These are phyloP conservation scores for Terana coerulea DNA, from an alignment of 768 basidiomycete species.

Conservation along the genomic window DNA sequence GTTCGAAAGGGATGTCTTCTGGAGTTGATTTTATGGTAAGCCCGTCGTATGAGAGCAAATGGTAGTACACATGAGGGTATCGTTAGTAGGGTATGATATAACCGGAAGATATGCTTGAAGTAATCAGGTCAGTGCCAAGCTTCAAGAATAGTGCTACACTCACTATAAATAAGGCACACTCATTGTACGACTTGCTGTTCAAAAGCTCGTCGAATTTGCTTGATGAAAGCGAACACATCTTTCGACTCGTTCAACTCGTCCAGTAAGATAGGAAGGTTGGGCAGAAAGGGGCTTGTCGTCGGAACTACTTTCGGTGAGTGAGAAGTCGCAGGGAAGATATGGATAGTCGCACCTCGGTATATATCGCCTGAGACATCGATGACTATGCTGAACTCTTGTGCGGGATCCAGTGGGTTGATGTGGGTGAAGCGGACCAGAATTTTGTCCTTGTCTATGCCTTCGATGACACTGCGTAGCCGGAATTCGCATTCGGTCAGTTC, in stretches of 20 bases:
- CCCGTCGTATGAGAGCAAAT: no score
- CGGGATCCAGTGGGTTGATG: slow-evolving; percentile 53
- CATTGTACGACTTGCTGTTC: slow-evolving; percentile 22
- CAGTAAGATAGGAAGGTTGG: slow-evolving; percentile 62
- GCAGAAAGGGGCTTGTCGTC: slow-evolving; percentile 71
- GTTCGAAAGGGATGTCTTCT: no score
- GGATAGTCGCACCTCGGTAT: slow-evolving; percentile 58
- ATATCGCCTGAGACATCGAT: slow-evolving; percentile 61
- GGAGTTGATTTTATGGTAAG: no score
- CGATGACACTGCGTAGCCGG: slow-evolving; percentile 60
- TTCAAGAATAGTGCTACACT: no score
- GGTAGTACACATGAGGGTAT: no score
- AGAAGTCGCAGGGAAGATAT: neutral
- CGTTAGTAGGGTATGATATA: no score
- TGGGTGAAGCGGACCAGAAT: slow-evolving; percentile 71
- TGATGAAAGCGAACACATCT: slow-evolving; percentile 72
- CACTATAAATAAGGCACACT: no score
- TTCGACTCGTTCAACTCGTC: slow-evolving; percentile 66
- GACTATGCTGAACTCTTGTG: slow-evolving; percentile 68
- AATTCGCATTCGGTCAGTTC: slow-evolving; percentile 58
- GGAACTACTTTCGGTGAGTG: slow-evolving; percentile 49
- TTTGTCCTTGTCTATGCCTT: slow-evolving; percentile 71
- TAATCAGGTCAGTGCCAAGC: no score
- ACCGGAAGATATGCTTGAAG: no score
- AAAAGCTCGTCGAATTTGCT: slow-evolving; percentile 57